phyloP scores from a whole-genome alignment of 148 eudicot genomes.

The Salicornia ramosissima region DNA sequence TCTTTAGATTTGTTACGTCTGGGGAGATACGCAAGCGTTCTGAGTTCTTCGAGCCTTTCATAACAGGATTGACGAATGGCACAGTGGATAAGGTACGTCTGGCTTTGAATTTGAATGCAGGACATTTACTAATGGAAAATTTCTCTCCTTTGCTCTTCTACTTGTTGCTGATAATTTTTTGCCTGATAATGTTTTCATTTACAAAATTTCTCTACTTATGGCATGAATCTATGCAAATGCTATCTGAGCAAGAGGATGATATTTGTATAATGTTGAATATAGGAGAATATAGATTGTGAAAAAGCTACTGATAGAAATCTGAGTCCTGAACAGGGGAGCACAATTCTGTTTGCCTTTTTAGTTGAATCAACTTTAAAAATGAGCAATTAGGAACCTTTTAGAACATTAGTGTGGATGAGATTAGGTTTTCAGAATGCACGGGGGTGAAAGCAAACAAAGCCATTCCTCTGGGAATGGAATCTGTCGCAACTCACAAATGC shows the following conservation, averaged over 20 bases:
- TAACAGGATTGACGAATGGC: constrained; percentile 73
- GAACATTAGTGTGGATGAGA: background rate
- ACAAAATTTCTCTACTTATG: too few species aligned
- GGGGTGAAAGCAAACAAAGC: background rate
- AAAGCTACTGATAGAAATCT: too few species aligned
- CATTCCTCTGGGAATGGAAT: background rate
- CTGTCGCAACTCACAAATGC: background rate
- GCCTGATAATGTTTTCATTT: too few species aligned
- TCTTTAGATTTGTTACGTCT: constrained; percentile 93
- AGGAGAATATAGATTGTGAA: too few species aligned
- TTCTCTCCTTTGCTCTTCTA: background rate
- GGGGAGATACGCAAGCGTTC: constrained; percentile 78
- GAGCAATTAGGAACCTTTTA: background rate
- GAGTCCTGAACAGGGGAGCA: too few species aligned
- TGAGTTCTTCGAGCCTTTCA: constrained; percentile 91
- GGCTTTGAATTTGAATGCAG: constrained; percentile 1
- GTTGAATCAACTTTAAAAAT: background rate
- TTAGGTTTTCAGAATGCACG: background rate
- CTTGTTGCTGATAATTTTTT: background rate
- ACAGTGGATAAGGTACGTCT: constrained; percentile 86
- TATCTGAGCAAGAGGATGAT: too few species aligned
- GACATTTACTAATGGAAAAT: background rate
- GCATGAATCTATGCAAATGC: too few species aligned
- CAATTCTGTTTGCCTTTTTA: too few species aligned
- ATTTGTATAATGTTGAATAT: too few species aligned